Evolutionary conservation across 805 yeast species (phyloP).

Genomic region (Nadsonia fulvescens): DNA sequence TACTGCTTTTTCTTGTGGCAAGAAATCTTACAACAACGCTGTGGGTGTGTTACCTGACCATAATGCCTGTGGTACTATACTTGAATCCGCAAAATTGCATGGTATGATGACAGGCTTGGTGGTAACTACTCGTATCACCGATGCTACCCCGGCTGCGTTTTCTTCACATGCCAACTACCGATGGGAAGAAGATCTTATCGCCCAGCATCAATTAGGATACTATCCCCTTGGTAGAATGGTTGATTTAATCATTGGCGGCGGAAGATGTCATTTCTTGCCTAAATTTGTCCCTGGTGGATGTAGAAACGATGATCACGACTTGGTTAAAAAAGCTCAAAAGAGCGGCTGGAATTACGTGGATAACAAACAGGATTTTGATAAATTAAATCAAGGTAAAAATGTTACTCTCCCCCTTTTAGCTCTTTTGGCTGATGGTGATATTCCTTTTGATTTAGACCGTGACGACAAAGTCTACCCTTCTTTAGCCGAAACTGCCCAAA

Average conservation of each 20-base stretch:
- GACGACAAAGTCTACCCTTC: slow-evolving; percentile 46
- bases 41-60: slow-evolving; percentile 61
- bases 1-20: slow-evolving; percentile 75
- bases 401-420: slow-evolving; percentile 64
- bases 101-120: slow-evolving; percentile 81
- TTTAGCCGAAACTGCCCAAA: slow-evolving; percentile 55
- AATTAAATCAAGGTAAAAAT: slow-evolving; percentile 35
- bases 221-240: slow-evolving; percentile 65
- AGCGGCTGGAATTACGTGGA: slow-evolving; percentile 53
- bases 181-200: slow-evolving; percentile 67
- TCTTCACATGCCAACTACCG: slow-evolving; percentile 64
- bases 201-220: slow-evolving; percentile 65
- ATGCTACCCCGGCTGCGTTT: slow-evolving; percentile 89
- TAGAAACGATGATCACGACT: slow-evolving; percentile 50
- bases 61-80: slow-evolving; percentile 70
- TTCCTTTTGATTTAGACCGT: slow-evolving; percentile 76
- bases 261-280: slow-evolving; percentile 69
- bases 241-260: slow-evolving; percentile 82
- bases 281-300: slow-evolving; percentile 35
- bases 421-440: slow-evolving; percentile 54
- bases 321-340: slow-evolving; percentile 41
- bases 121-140: slow-evolving; percentile 82
- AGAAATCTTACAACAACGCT: slow-evolving; percentile 78
- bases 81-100: slow-evolving; percentile 69
- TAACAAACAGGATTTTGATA: slow-evolving; percentile 40